Conservation (phyloP, 208 protist species). For the Trypanosomatidae sp. region DNA sequence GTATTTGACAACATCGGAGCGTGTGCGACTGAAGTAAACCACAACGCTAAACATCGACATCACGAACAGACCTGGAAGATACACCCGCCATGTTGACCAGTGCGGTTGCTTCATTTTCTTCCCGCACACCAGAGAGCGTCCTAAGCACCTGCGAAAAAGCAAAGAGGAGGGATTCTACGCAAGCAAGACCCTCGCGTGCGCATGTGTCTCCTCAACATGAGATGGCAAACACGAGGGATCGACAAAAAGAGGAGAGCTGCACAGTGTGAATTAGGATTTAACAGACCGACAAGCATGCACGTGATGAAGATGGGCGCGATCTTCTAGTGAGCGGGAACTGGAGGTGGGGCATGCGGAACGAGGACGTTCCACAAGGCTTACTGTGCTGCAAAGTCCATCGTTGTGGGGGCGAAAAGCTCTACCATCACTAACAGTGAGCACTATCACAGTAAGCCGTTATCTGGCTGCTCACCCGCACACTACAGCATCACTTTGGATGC, state of each 20-base stretch:
- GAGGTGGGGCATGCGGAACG: background rate
- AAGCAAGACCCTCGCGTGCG: background rate
- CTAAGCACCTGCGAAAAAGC: background rate
- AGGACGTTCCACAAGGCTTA: background rate
- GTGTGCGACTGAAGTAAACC: slow-evolving; percentile 69
- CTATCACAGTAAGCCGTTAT: background rate
- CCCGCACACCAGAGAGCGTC: background rate
- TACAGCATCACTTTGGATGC: background rate
- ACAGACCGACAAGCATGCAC: background rate
- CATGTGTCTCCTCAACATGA: background rate
- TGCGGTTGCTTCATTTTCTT: slow-evolving; percentile 67
- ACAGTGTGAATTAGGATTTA: background rate
- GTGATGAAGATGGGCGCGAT: no score
- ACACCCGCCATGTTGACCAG: slow-evolving; percentile 78
- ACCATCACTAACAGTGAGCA: background rate
- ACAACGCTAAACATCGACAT: slow-evolving; percentile 63
- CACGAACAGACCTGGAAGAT: slow-evolving; percentile 74
- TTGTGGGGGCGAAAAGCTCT: background rate
- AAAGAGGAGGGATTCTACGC: background rate
- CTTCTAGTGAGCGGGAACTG: background rate
- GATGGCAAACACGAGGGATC: background rate
- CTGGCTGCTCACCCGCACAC: background rate
- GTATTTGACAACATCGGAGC: slow-evolving; percentile 64
- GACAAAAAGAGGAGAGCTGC: background rate
- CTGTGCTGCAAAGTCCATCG: background rate